Base-by-base conservation (phyloP, 352 stramenopile species). In the Globisporangium middletonii region DNA sequence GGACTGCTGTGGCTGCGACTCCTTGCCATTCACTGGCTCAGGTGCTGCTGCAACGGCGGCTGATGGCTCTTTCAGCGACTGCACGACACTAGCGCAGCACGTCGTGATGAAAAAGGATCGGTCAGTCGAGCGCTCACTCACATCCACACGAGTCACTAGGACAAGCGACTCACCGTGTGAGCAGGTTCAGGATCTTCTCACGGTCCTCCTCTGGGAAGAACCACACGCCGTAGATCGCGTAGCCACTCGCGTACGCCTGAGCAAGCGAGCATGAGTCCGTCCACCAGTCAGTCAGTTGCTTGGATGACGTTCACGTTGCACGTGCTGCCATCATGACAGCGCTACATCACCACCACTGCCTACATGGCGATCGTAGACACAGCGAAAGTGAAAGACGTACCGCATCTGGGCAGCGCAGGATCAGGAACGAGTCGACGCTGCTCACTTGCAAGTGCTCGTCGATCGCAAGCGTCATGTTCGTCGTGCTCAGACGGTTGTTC, bases 401-500 rank as follows among this genome's bases (percentile, higher is more conserved):
- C 58, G 63, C 37, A 43, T 86, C 79, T 18, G 79, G 80, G 51
- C 79, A 83, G 44, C 85, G 85, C 43, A 94, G 58, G 61, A 94
- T 94, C 51, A 94, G 64, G 54, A 94, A 94, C 48, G 77, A 89
- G 55, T 94, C 85, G 13, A 94, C 71, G 48, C 80, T 91, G 70
- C 92, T 83, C 47, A 94, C 79, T 53, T 91, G 72, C 4, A 94
- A 73, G 57, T 70, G 66, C 30, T 75, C 81, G 56, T 90, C 75
- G 47, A 94, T 63, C 11, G 77, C 57, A 57, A 94, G 77, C 65
- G 77, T 82, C 77, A 94, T 87, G 62, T 94, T 94, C 49, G 79
- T 91, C 52, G 85, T 94, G 63, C 79, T 94, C 60, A 94, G 56
- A n/a, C 85, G 85, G 63, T 94, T 94, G 65, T 90, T 94, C n/a